These are phyloP conservation scores for Capniomyces stellatus DNA, from an alignment of 371 early-diverging fungal species.

Conservation along the genomic window DNA sequence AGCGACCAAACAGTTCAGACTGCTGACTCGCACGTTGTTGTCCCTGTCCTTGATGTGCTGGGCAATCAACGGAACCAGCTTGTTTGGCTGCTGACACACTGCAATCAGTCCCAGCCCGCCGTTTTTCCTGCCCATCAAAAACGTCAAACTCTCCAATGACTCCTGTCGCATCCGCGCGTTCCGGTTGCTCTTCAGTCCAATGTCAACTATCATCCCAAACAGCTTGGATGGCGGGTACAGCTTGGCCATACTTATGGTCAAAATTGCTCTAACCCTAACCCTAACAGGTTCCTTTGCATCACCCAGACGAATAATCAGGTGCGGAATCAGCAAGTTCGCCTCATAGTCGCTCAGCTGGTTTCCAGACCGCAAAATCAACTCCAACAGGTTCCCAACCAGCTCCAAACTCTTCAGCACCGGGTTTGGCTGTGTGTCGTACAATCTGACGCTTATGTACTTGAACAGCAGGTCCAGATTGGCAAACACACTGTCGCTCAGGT, in stretches of 20 bases:
- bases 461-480: constrained; percentile 56
- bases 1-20: constrained; percentile 48
- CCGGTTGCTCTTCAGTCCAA: constrained; percentile 43
- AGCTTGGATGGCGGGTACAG: constrained; percentile 68
- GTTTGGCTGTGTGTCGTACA: constrained; percentile 75
- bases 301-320: constrained; percentile 48
- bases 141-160: constrained; percentile 60
- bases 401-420: constrained; percentile 65
- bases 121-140: constrained; percentile 42
- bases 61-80: constrained; percentile 51
- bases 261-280: constrained; percentile 37
- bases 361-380: constrained; percentile 40
- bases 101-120: constrained; percentile 47
- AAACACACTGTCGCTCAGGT: constrained; percentile 33
- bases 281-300: constrained; percentile 70
- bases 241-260: constrained; percentile 35
- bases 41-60: constrained; percentile 62
- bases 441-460: constrained; percentile 66
- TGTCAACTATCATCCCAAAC: constrained; percentile 43
- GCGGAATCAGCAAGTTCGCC: constrained; percentile 55
- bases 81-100: constrained; percentile 31
- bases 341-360: constrained; percentile 52
- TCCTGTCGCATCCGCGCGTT: constrained; percentile 68
- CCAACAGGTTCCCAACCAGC: constrained; percentile 45
- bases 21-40: constrained; percentile 57